These are phyloP conservation scores for Solanum arcanum DNA, from an alignment of 257 asterid genomes.

Conservation along the genomic window DNA sequence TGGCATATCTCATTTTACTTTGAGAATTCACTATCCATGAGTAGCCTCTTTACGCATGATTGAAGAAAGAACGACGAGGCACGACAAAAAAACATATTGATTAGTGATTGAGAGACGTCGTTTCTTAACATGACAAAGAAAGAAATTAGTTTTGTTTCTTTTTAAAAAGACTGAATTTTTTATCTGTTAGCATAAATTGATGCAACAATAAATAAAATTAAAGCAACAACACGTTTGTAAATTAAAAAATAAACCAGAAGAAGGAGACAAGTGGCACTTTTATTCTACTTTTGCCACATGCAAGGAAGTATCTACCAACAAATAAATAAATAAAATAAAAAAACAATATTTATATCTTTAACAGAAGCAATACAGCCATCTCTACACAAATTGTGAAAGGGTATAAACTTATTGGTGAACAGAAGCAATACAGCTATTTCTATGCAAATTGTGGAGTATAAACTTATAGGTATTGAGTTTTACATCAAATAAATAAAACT, in stretches of 20 bases:
- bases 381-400: not conserved
- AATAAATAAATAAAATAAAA: not conserved
- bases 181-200: not conserved
- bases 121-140: not conserved
- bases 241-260: not conserved
- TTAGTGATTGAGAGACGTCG: too few species aligned
- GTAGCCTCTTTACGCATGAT: too few species aligned
- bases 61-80: too few species aligned
- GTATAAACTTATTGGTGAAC: not conserved
- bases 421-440: not conserved
- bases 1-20: not conserved
- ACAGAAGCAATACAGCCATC: not conserved
- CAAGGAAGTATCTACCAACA: not conserved
- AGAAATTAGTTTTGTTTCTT: not conserved
- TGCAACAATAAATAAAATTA: not conserved
- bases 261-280: not conserved
- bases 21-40: not conserved
- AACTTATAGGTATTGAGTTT: not conserved
- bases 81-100: too few species aligned
- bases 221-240: not conserved
- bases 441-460: not conserved
- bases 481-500: not conserved
- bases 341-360: not conserved
- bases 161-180: not conserved
- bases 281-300: not conserved